These are phyloP conservation scores for Podospora comata DNA, from an alignment of 495 filamentous ascomycete genomes.

Conservation along the genomic window DNA sequence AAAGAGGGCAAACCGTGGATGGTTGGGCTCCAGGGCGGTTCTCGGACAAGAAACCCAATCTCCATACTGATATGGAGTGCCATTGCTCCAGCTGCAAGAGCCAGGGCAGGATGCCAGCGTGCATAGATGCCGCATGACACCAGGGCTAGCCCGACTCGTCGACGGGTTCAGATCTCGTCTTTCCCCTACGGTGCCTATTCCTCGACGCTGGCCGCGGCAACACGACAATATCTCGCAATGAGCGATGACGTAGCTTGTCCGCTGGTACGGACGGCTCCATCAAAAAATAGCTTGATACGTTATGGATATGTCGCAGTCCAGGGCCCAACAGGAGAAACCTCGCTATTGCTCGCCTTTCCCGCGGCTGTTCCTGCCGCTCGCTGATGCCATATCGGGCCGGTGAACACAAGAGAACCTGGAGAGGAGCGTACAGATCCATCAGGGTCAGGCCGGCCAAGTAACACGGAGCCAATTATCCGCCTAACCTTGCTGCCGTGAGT, in stretches of 20 bases:
- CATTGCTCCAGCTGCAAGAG: conserved; percentile 4
- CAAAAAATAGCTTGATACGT: background rate
- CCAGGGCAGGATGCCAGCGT: conserved; percentile 7
- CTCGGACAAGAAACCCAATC: conserved; percentile 16
- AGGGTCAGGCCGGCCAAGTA: background rate
- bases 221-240: conserved; percentile 3
- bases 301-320: background rate
- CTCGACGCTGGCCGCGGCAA: conserved; percentile 3
- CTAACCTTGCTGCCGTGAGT: background rate
- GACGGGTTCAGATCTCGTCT: background rate
- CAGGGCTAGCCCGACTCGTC: background rate
- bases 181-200: background rate
- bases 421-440: background rate
- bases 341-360: background rate
- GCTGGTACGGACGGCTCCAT: background rate
- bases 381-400: conserved; percentile 5
- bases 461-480: conserved; percentile 1
- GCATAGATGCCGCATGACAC: conserved; percentile 10
- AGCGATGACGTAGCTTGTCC: conserved; percentile 9
- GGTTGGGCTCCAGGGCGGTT: conserved; percentile 17
- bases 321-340: background rate
- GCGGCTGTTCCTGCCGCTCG: conserved; percentile 1
- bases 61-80: background rate
- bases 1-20: conserved; percentile 11
- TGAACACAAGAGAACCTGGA: background rate